Evolutionary conservation across 106 monocot genomes (phyloP).

Genomic region (Phalaenopsis aphrodite): DNA sequence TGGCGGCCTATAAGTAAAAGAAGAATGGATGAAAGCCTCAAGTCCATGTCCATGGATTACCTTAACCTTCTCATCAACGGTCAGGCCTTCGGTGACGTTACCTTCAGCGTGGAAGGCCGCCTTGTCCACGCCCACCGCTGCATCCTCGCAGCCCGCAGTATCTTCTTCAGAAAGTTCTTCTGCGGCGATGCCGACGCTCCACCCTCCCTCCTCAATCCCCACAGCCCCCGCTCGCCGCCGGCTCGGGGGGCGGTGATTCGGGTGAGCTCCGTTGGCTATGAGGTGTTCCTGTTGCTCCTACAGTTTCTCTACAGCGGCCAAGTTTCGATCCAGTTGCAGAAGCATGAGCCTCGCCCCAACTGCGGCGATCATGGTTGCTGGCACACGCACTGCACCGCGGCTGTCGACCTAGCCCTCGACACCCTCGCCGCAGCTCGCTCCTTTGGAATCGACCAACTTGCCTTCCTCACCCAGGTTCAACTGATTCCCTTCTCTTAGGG

Average conservation of each 20-base stretch:
- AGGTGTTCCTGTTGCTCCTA: slow-evolving; percentile 54
- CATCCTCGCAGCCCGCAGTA: slow-evolving; percentile 76
- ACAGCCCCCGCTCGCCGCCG: slow-evolving; percentile 14
- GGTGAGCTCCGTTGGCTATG: slow-evolving; percentile 81
- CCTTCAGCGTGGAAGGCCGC: slow-evolving; percentile 84
- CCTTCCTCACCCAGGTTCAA: slow-evolving; percentile 61
- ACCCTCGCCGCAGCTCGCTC: slow-evolving; percentile 78
- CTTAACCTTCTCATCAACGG: slow-evolving; percentile 92
- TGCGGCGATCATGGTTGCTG: slow-evolving; percentile 78
- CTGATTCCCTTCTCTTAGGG: too few relatives aligned
- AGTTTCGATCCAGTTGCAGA: slow-evolving; percentile 73
- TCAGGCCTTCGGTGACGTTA: slow-evolving; percentile 90
- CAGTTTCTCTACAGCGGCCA: slow-evolving; percentile 81
- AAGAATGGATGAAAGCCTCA: slow-evolving; percentile 47
- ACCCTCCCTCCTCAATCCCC: not conserved
- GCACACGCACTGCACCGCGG: slow-evolving; percentile 89
- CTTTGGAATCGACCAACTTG: slow-evolving; percentile 87
- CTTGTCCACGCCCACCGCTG: slow-evolving; percentile 87
- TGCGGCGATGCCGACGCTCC: slow-evolving; percentile 3
- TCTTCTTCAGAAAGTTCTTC: slow-evolving; percentile 74
- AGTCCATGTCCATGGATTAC: slow-evolving; percentile 80
- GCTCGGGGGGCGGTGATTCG: slow-evolving; percentile 33
- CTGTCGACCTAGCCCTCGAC: slow-evolving; percentile 89
- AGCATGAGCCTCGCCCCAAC: slow-evolving; percentile 69
- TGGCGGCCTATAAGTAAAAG: not conserved